Evolutionary conservation across 202 grass and related monocot species (phyloP).

Genomic region (Digitaria exilis): DNA sequence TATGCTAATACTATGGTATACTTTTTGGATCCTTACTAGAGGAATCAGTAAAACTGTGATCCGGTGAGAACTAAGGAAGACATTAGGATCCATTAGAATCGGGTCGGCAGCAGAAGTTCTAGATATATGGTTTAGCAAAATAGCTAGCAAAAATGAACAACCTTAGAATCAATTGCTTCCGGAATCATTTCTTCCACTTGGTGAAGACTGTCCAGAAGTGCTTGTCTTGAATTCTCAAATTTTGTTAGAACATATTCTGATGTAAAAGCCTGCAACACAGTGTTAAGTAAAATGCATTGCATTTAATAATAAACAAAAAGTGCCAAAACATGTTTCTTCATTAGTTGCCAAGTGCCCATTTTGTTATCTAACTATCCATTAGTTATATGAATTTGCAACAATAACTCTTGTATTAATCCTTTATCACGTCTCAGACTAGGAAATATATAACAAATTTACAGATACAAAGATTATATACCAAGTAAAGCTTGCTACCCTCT

Average conservation of each 20-base stretch:
- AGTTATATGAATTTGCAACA: slow-evolving; percentile 26
- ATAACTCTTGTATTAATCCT: background rate
- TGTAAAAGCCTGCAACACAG: slow-evolving; percentile 63
- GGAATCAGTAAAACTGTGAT: background rate
- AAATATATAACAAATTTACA: slow-evolving; percentile 9
- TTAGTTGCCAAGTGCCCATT: background rate
- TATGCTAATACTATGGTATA: background rate
- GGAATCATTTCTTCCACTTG: slow-evolving; percentile 65
- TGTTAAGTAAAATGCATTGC: slow-evolving; percentile 15
- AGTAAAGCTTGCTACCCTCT: slow-evolving; percentile 91
- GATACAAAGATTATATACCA: slow-evolving; percentile 55
- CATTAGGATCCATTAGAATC: slow-evolving; percentile 24
- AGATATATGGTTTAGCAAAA: slow-evolving; percentile 10
- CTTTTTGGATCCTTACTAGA: background rate
- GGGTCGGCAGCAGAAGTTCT: slow-evolving; percentile 18
- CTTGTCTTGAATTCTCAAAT: slow-evolving; percentile 80
- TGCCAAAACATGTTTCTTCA: slow-evolving; percentile 1
- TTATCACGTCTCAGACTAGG: slow-evolving; percentile 28
- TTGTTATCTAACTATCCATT: slow-evolving; percentile 8
- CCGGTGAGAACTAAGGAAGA: background rate
- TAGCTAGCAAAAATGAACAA: slow-evolving; percentile 24
- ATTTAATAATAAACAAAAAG: slow-evolving; percentile 2
- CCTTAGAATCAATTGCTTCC: slow-evolving; percentile 53
- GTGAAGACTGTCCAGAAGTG: slow-evolving; percentile 72
- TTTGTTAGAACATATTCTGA: slow-evolving; percentile 51